Evolutionary conservation across 1,139 yeast genomes (phyloP).

Genomic region (Diutina rugosa): DNA sequence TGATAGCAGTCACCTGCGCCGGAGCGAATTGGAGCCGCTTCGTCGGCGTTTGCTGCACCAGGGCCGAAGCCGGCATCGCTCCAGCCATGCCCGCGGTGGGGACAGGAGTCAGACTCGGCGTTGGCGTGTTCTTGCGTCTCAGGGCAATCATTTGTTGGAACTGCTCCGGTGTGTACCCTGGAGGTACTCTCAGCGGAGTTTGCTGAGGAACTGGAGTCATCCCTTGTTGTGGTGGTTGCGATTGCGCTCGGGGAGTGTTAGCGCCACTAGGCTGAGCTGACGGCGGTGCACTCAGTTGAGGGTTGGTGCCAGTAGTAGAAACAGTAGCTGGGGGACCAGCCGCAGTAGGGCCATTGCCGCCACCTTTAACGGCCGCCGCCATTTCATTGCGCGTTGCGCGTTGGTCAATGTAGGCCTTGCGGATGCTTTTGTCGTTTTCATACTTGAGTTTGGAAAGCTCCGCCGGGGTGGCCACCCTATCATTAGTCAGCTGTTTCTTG

Average conservation of each 20-base stretch:
- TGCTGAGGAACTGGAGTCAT: background rate
- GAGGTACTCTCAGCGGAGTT: background rate
- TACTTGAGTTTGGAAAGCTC: conserved; percentile 70
- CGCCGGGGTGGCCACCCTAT: conserved; percentile 58
- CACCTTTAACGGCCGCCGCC: conserved; percentile 27
- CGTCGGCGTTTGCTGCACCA: conserved; percentile 2
- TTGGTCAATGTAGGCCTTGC: conserved; percentile 54
- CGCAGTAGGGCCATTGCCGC: conserved; percentile 3
- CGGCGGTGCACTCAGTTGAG: background rate
- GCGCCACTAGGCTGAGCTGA: conserved; percentile 1
- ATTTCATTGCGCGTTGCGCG: conserved; percentile 26
- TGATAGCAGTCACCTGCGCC: conserved; percentile 58
- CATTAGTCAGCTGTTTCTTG: conserved; percentile 10
- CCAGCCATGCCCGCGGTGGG: conserved; percentile 3
- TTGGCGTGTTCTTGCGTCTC: background rate
- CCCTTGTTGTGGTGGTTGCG: conserved; percentile 4
- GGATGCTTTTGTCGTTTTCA: conserved; percentile 76
- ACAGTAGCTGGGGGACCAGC: background rate
- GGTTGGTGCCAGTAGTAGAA: background rate
- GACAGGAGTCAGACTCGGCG: background rate
- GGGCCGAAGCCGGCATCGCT: background rate
- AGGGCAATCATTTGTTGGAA: background rate
- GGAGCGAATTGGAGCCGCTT: conserved; percentile 35
- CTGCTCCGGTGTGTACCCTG: conserved; percentile 1
- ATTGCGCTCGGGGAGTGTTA: conserved; percentile 1